Percentiles rank a stretch among this genome's conserved stretches.
phyloP scores from a whole-genome alignment of 1,284 basidiomycete species.

The Dichomitus squalens region DNA sequence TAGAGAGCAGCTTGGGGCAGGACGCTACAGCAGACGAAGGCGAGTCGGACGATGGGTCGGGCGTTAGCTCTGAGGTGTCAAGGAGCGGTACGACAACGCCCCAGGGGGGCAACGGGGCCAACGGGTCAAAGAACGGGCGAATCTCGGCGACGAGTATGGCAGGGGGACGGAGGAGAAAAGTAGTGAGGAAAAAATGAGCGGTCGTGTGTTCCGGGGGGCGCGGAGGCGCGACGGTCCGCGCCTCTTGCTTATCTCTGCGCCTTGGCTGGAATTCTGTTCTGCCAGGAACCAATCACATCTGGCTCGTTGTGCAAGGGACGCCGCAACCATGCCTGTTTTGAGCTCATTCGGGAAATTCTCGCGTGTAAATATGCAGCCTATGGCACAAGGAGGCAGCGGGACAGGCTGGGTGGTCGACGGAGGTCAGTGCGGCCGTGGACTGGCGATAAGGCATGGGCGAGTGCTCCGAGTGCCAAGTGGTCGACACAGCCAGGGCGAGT shows the following conservation, averaged over 20 bases:
- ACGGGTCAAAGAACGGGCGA: constrained; percentile 24
- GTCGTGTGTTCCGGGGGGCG: neutral
- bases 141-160: constrained; percentile 48
- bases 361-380: neutral
- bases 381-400: neutral
- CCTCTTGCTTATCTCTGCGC: neutral
- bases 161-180: constrained; percentile 63
- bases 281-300: neutral
- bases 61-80: constrained; percentile 37
- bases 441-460: neutral
- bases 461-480: too few species aligned
- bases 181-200: constrained; percentile 36
- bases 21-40: constrained; percentile 23
- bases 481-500: neutral
- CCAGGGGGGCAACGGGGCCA: constrained; percentile 25
- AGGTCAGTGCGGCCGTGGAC: neutral
- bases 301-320: neutral
- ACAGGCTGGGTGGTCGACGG: neutral
- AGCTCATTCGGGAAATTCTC: neutral
- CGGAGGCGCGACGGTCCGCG: constrained; percentile 1
- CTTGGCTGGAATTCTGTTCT: too few species aligned
- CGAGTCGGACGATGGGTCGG: constrained; percentile 38
- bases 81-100: constrained; percentile 46
- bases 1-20: constrained; percentile 24
- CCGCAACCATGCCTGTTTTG: neutral